Evolutionary conservation across 2,329 filamentous ascomycete species (phyloP).

Genomic region (Phaeophleospora eucalypticola): DNA sequence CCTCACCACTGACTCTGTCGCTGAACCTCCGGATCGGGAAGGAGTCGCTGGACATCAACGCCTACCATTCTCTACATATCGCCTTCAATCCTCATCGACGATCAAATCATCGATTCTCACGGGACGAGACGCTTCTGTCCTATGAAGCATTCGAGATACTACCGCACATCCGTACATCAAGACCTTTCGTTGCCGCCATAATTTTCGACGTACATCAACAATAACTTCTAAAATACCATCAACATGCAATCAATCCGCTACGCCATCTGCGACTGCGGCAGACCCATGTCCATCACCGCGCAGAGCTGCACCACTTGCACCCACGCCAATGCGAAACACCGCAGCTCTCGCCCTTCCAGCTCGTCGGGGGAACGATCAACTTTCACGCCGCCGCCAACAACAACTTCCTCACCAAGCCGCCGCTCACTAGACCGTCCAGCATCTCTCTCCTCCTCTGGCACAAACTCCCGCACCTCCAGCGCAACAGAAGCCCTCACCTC

Average conservation of each 20-base stretch:
- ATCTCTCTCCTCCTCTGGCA: not conserved
- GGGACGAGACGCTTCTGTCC: not conserved
- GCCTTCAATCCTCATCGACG: not conserved
- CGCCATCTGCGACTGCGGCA: slow-evolving; percentile 4
- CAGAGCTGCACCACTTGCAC: not conserved
- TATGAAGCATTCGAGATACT: not conserved
- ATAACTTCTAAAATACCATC: not conserved
- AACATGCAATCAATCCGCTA: not conserved
- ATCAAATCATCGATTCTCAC: not conserved
- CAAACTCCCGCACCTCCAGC: not conserved
- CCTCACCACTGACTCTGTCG: not conserved
- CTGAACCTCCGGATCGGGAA: not conserved
- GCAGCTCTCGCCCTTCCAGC: not conserved
- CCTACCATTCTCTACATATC: not conserved
- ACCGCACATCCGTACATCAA: not conserved
- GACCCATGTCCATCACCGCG: not conserved
- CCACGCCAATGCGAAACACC: not conserved
- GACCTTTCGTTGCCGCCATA: not conserved
- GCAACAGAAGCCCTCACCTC: not conserved
- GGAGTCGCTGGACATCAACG: not conserved
- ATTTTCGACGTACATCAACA: not conserved
- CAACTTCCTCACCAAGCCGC: not conserved
- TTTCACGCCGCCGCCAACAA: not conserved
- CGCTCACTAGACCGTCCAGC: not conserved
- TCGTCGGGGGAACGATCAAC: not conserved